Conservation (phyloP, 768 basidiomycete genomes). For the Rhizopogon roseolus region DNA sequence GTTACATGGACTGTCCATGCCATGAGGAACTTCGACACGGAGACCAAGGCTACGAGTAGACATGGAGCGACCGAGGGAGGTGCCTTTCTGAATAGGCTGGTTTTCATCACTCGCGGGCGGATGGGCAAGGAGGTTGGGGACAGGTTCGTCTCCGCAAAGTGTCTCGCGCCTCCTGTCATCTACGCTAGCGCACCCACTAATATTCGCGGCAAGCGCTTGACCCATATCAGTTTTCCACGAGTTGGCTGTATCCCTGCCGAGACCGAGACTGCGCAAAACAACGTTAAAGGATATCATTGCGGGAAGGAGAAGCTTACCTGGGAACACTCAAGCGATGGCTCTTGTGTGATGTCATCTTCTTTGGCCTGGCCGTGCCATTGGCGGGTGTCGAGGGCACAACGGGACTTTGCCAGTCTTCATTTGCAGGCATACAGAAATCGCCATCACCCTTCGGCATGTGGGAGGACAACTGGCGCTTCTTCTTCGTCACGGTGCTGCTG, state of each 20-base stretch:
- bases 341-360: slow-evolving; percentile 52
- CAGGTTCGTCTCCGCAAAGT: slow-evolving; percentile 38
- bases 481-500: slow-evolving; percentile 31
- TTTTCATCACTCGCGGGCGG: slow-evolving; percentile 38
- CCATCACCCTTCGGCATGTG: slow-evolving; percentile 2
- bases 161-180: slow-evolving; percentile 44
- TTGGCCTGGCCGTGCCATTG: slow-evolving; percentile 26
- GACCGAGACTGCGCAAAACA: slow-evolving; percentile 43
- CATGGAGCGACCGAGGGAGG: slow-evolving; percentile 27
- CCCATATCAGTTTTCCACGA: slow-evolving; percentile 56
- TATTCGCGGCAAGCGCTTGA: slow-evolving; percentile 40
- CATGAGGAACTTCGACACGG: slow-evolving; percentile 46
- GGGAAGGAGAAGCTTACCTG: slow-evolving; percentile 38
- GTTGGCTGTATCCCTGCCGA: slow-evolving; percentile 55
- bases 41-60: slow-evolving; percentile 45
- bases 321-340: slow-evolving; percentile 64
- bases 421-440: slow-evolving; percentile 25
- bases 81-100: slow-evolving; percentile 12
- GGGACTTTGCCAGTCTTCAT: slow-evolving; percentile 48
- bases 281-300: slow-evolving; percentile 2
- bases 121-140: slow-evolving; percentile 25
- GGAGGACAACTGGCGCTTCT: slow-evolving; percentile 19
- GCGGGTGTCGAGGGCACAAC: slow-evolving; percentile 62
- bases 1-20: slow-evolving; percentile 45
- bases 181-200: slow-evolving; percentile 34